Percentiles rank a stretch among this genome's conserved stretches.
phyloP scores from a whole-genome alignment of 768 basidiomycete species.

The Inosperma sp. region DNA sequence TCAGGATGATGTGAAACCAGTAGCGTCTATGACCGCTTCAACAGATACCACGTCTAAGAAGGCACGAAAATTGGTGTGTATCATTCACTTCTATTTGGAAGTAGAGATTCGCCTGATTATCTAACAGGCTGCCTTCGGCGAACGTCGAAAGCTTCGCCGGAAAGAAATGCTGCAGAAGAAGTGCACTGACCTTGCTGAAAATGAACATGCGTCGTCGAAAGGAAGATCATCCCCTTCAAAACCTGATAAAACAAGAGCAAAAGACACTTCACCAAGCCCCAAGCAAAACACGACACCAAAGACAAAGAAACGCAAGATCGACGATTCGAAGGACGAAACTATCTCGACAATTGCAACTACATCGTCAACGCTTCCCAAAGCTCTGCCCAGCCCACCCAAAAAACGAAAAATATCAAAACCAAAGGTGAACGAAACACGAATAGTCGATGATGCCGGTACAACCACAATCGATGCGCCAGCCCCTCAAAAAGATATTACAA shows the following conservation, averaged over 20 bases:
- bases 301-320: slow-evolving; percentile 25
- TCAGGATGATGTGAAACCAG: slow-evolving; percentile 25
- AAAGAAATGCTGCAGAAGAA: no score
- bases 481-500: no score
- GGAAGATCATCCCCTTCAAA: not conserved
- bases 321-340: not conserved
- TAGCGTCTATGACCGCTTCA: slow-evolving; percentile 19
- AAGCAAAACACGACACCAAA: slow-evolving; percentile 9
- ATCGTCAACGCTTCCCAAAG: not conserved
- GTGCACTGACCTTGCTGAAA: no score
- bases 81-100: not conserved
- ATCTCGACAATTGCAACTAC: not conserved
- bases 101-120: slow-evolving; percentile 36
- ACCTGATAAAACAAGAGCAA: slow-evolving; percentile 9
- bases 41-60: slow-evolving; percentile 47
- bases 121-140: no score
- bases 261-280: slow-evolving; percentile 1
- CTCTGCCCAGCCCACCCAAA: not conserved
- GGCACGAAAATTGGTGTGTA: slow-evolving; percentile 55
- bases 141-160: slow-evolving; percentile 32
- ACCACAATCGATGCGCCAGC: no score
- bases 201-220: slow-evolving; percentile 1
- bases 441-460: not conserved
- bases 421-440: not conserved
- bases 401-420: slow-evolving; percentile 1